These are phyloP conservation scores for Penicillium arizonense DNA, from an alignment of 495 filamentous ascomycete species.

Conservation along the genomic window DNA sequence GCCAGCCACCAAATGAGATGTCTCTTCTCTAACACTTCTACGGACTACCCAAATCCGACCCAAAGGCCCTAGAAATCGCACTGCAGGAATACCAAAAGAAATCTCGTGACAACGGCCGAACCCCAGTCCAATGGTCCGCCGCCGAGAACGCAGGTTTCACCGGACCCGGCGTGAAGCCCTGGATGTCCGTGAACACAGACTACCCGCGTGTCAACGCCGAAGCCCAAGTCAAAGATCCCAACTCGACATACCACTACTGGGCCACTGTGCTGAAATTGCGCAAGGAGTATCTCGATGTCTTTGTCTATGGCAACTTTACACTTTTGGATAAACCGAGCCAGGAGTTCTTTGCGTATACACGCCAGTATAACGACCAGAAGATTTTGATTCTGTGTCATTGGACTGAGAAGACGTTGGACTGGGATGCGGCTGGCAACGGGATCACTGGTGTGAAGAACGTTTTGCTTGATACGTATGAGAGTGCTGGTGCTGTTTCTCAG, in stretches of 20 bases:
- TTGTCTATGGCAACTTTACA: conserved; percentile 61
- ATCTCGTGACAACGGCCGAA: conserved; percentile 55
- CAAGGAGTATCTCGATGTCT: conserved; percentile 53
- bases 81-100: conserved; percentile 49
- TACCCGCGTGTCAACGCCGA: conserved; percentile 51
- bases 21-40: not conserved
- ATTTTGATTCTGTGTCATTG: conserved; percentile 55
- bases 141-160: conserved; percentile 53
- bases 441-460: conserved; percentile 33
- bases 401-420: conserved; percentile 35
- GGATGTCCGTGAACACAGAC: conserved; percentile 62
- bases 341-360: conserved; percentile 48
- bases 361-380: conserved; percentile 39
- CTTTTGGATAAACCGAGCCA: conserved; percentile 44
- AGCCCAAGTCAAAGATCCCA: conserved; percentile 40
- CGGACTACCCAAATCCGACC: conserved; percentile 39
- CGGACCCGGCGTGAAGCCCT: conserved; percentile 49
- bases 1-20: no score
- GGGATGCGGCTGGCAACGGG: conserved; percentile 38
- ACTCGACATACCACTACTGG: conserved; percentile 55
- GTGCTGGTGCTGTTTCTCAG: conserved; percentile 15
- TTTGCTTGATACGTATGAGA: conserved; percentile 43
- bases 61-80: conserved; percentile 29
- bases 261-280: conserved; percentile 49
- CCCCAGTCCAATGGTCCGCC: conserved; percentile 53